These are phyloP conservation scores for Morella rubra DNA, from an alignment of 306 rosid species.

Conservation along the genomic window DNA sequence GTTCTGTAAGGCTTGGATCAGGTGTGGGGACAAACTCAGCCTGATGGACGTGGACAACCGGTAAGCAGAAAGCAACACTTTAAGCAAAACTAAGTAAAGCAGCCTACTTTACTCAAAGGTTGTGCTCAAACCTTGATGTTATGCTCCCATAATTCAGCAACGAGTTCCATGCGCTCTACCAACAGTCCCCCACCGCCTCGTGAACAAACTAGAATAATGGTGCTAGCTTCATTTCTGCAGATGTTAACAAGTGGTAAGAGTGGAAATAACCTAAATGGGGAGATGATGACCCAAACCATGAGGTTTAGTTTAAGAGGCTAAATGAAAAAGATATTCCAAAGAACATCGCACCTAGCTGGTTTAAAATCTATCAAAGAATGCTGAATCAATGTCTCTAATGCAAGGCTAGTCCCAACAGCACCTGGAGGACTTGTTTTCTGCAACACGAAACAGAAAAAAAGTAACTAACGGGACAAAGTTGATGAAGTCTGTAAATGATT, in stretches of 20 bases:
- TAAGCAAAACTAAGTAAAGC: conserved; percentile 9
- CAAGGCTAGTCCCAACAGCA: conserved; percentile 91
- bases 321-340: conserved; percentile 21
- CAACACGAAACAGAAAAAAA: conserved; percentile 18
- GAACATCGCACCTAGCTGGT: conserved; percentile 60
- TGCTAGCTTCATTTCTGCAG: conserved; percentile 68
- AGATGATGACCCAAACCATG: conserved; percentile 11
- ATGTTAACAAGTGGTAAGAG: conserved; percentile 22
- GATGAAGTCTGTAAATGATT: not conserved
- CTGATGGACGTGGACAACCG: conserved; percentile 44
- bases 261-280: conserved; percentile 3
- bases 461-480: conserved; percentile 25
- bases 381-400: conserved; percentile 87
- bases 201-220: conserved; percentile 76
- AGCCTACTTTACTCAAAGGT: conserved; percentile 21
- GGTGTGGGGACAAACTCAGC: conserved; percentile 79
- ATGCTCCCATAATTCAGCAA: conserved; percentile 83
- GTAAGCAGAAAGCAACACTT: conserved; percentile 30
- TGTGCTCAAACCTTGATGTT: conserved; percentile 67
- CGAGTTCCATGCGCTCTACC: conserved; percentile 84
- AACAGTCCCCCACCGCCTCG: conserved; percentile 96
- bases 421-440: conserved; percentile 84
- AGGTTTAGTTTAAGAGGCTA: conserved; percentile 16
- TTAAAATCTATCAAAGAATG: conserved; percentile 59
- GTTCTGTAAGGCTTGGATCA: conserved; percentile 96